phyloP scores from a whole-genome alignment of 1,139 yeast genomes.

The Saccharomyces hybrid region DNA sequence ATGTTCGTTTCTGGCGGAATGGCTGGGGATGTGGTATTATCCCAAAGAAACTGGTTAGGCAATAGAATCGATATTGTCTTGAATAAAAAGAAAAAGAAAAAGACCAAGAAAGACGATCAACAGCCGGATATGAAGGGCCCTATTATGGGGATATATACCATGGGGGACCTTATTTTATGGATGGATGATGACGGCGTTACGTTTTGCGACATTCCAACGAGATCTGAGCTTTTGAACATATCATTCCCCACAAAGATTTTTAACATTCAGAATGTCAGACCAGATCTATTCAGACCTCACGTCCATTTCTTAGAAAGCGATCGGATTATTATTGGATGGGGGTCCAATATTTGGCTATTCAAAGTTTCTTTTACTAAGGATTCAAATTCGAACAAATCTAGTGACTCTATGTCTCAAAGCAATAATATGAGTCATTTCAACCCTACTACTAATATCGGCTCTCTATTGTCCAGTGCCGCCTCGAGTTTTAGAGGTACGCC shows the following conservation, averaged over 20 bases:
- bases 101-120: background rate
- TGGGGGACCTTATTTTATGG: slow-evolving; percentile 70
- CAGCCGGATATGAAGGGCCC: slow-evolving; percentile 41
- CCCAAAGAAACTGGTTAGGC: slow-evolving; percentile 83
- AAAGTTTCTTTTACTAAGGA: slow-evolving; percentile 36
- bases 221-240: slow-evolving; percentile 43
- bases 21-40: slow-evolving; percentile 72
- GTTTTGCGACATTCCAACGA: slow-evolving; percentile 45
- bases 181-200: slow-evolving; percentile 80
- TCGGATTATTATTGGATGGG: slow-evolving; percentile 78
- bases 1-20: slow-evolving; percentile 84
- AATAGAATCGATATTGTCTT: slow-evolving; percentile 61
- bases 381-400: slow-evolving; percentile 4
- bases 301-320: slow-evolving; percentile 61
- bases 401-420: slow-evolving; percentile 1
- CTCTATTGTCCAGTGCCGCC: slow-evolving; percentile 57
- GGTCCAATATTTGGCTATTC: slow-evolving; percentile 65
- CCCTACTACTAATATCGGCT: slow-evolving; percentile 21
- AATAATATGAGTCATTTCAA: slow-evolving; percentile 2
- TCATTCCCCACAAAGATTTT: slow-evolving; percentile 47
- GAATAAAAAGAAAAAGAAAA: slow-evolving; percentile 40
- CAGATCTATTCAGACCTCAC: slow-evolving; percentile 83
- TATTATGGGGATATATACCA: slow-evolving; percentile 54
- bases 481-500: slow-evolving; percentile 52
- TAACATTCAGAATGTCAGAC: slow-evolving; percentile 43